Evolutionary conservation across 1,139 yeast genomes (phyloP), one percentile per base, ranked within the genome.

Genomic region (Yamadazyma mexicana): DNA sequence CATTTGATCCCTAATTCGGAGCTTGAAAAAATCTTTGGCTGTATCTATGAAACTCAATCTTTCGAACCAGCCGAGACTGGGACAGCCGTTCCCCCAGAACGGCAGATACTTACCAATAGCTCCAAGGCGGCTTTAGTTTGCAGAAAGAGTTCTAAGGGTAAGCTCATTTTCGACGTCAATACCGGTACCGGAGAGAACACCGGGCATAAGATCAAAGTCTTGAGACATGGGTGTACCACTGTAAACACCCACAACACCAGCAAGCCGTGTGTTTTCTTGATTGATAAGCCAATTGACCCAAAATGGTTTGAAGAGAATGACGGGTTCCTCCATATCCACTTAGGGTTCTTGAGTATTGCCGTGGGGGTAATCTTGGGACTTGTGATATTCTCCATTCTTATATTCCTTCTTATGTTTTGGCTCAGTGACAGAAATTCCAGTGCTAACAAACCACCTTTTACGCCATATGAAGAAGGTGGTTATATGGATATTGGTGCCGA

Each of bases 1-100:
- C 98, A 92, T 55, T 64, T 88, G 27, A 66, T 91, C 3, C 87
- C 88, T 1, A 73, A 76, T 37, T 62, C 71, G 9, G 73, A 77
- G 29, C 52, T 71, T 1, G 56, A 53, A 0, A 49, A 52, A 10
- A 48, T 78, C 9, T 53, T 71, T 11, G 50, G 56, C 11, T 72
- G 77, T 42, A 46, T 63, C 15, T 39, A 40, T 11, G 40, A 34
- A 5, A 11, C n/a, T n/a, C n/a, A n/a, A n/a, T n/a, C n/a, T n/a
- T n/a, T n/a, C n/a, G n/a, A n/a, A n/a, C n/a, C n/a, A n/a, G n/a
- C n/a, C n/a, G n/a, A n/a, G n/a, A n/a, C n/a, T n/a, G n/a, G n/a
- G n/a, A n/a, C n/a, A n/a, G n/a, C n/a, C 14, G 35, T 29, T 14
- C 18, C 33, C 20, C 33, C 37, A n/a, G 20, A 8, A 17, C n/a